phyloP scores from a whole-genome alignment of 106 monocot species.

The Vanilla planifolia region DNA sequence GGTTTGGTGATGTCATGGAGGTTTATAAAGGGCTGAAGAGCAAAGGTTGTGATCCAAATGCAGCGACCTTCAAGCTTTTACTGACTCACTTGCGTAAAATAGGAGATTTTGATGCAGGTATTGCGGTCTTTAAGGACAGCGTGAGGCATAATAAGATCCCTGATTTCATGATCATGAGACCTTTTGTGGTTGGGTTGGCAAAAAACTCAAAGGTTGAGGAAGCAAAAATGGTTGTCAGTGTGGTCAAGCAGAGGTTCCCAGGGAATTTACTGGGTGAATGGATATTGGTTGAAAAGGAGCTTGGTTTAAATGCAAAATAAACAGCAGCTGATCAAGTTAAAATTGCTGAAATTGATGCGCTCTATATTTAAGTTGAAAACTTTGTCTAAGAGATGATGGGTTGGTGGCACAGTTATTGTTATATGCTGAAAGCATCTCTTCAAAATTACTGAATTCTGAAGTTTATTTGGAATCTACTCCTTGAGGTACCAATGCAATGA shows the following conservation, averaged over 20 bases:
- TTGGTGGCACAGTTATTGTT: no score
- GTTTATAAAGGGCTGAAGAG: conserved; percentile 37
- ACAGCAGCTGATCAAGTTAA: conserved; percentile 7
- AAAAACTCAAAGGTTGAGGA: conserved; percentile 36
- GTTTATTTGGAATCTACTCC: no score
- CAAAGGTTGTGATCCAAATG: conserved; percentile 17
- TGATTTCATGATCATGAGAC: conserved; percentile 46
- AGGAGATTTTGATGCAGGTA: conserved; percentile 45
- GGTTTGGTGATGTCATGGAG: conserved; percentile 50
- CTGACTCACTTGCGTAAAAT: conserved; percentile 38
- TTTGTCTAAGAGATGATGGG: no score
- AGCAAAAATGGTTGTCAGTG: conserved; percentile 39
- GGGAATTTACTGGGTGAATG: conserved; percentile 29
- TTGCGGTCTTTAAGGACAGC: conserved; percentile 55
- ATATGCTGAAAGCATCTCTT: no score
- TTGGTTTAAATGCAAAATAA: conserved; percentile 31
- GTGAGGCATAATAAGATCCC: conserved; percentile 52
- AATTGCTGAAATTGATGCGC: no score
- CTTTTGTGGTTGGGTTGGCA: conserved; percentile 60
- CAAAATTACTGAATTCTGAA: no score
- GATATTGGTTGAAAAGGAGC: conserved; percentile 51
- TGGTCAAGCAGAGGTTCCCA: conserved; percentile 53
- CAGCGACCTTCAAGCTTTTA: conserved; percentile 41
- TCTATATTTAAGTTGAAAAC: no score
- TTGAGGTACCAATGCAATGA: no score